Base-by-base conservation (phyloP, 345 rosid species). In the Bruguiera gymnorhiza region DNA sequence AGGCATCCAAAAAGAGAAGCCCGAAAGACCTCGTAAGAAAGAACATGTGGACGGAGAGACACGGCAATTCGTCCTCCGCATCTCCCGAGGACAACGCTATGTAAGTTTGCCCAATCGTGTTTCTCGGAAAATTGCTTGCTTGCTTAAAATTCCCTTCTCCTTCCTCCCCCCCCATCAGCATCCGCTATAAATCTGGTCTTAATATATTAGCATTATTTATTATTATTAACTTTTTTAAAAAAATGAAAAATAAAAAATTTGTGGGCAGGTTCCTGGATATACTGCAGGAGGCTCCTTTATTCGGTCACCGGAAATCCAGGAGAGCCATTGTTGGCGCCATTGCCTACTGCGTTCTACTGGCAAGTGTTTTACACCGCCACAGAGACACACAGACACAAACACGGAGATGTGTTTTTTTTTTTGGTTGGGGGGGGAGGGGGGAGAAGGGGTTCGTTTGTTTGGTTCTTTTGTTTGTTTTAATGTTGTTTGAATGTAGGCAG, bases 221-320 rank as follows among this genome's bases (percentile, higher is more conserved):
- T 37, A 37, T 37, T 10, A 10, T 43, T 11, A 43, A 31, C 21
- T 66, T 6, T 39, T 52, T 23, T 2, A 6, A 4, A 18, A 1
- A 2, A 37, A 8, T 0, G 8, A 13, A 2, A 39, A 8, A 8
- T 1, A 43, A 0, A 39, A 39, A 39, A 39, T 9, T 39, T 13
- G 18, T 43, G 50, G 24, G 23, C 60, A 91, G 98, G 84, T 93
- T 93, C 68, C 86, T 89, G 50, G 97, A 93, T 77, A 93, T 93
- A 76, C 83, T 93, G 62, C 94, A 93, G 34, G 98, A 93, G 72
- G 97, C 98, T 72, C 94, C 98, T 62, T 75, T 93, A 53, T 85
- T 89, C n/a, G 97, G 94, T 79, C 92, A 89, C 79, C 84, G 96
- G 81, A 91, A 91, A 86, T 85, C 91, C 29, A 86, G 89, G 76